These are phyloP conservation scores for Flaveria trinervia DNA, from an alignment of 129 eudicot genomes.

Conservation along the genomic window DNA sequence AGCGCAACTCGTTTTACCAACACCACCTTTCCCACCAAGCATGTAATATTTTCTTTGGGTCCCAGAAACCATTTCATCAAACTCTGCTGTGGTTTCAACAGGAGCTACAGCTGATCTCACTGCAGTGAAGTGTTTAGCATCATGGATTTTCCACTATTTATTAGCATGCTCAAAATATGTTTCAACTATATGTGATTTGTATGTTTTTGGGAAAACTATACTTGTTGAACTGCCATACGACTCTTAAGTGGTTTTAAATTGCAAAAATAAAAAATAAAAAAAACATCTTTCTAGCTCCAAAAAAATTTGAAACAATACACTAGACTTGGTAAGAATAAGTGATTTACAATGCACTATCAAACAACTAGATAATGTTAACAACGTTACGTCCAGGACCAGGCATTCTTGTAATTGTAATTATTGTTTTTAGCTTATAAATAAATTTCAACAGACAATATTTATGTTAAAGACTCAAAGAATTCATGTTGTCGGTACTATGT, in stretches of 20 bases:
- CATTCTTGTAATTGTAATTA: not conserved
- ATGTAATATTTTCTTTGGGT: conserved; percentile 85
- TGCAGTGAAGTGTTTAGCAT: conserved; percentile 33
- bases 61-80: conserved; percentile 91
- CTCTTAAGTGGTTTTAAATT: not conserved
- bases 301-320: not conserved
- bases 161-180: not conserved
- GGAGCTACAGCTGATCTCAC: conserved; percentile 80
- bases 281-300: not conserved
- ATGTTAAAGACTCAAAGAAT: not conserved
- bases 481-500: not conserved
- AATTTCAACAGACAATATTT: not conserved
- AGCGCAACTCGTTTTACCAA: conserved; percentile 97
- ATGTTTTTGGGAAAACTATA: not conserved
- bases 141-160: not conserved
- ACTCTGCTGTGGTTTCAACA: conserved; percentile 65
- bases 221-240: not conserved
- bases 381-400: not conserved
- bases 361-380: not conserved
- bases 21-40: conserved; percentile 98
- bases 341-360: not conserved
- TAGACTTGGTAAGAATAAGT: not conserved
- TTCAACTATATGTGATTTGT: not conserved
- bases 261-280: not conserved
- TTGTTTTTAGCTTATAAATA: not conserved